Percentiles rank a stretch among this genome's conserved stretches.
Evolutionary conservation across 1,284 basidiomycete species (phyloP).

Genomic region (Quambalaria eucalypti): DNA sequence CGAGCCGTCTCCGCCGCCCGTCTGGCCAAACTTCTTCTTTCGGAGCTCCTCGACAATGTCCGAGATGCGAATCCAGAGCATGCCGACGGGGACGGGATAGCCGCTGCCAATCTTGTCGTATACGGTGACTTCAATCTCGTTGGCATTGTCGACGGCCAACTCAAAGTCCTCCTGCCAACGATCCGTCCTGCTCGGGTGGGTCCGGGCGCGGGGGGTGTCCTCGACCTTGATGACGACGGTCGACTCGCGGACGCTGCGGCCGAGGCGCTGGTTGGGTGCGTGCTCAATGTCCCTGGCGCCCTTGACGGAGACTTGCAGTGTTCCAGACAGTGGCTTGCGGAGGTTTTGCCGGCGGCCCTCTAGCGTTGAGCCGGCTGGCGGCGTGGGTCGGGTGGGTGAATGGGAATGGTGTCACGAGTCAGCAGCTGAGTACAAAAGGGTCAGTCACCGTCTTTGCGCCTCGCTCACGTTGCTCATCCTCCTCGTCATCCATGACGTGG

Average conservation of each 20-base stretch:
- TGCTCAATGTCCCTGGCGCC: slow-evolving; percentile 91
- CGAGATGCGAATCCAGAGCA: slow-evolving; percentile 89
- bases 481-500: slow-evolving; percentile 80
- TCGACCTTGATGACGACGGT: slow-evolving; percentile 91
- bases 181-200: slow-evolving; percentile 85
- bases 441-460: background rate
- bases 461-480: slow-evolving; percentile 53
- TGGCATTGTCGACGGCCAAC: slow-evolving; percentile 92
- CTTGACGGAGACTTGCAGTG: slow-evolving; percentile 77
- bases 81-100: slow-evolving; percentile 79
- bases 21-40: slow-evolving; percentile 76
- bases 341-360: slow-evolving; percentile 80
- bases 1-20: slow-evolving; percentile 18
- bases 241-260: slow-evolving; percentile 57
- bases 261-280: slow-evolving; percentile 60
- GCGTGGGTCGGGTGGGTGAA: slow-evolving; percentile 11
- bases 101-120: slow-evolving; percentile 77
- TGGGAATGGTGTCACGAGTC: no score
- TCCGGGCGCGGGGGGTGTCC: slow-evolving; percentile 82
- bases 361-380: slow-evolving; percentile 16
- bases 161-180: slow-evolving; percentile 97
- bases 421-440: background rate
- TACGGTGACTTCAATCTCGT: slow-evolving; percentile 93
- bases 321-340: slow-evolving; percentile 86
- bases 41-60: slow-evolving; percentile 91